Evolutionary conservation across 768 basidiomycete genomes (phyloP), one percentile per base, ranked within the genome.

Genomic region (Mycena polygramma): DNA sequence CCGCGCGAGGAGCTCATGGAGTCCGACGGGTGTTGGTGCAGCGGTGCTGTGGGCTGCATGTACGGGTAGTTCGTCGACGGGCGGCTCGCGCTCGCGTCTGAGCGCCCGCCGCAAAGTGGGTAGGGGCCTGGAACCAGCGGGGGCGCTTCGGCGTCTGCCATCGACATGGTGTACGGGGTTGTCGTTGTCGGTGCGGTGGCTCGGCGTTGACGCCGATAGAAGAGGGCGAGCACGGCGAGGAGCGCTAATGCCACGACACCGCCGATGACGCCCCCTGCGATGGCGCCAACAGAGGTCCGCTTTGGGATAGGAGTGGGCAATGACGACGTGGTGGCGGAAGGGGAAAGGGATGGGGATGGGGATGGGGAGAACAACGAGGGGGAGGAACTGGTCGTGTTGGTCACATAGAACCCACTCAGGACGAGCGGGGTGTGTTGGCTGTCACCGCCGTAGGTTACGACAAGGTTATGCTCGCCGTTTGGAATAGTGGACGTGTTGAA

Each of bases 371-470:
- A 26, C 19, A 39, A 57, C 4, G 55, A 24, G 53, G 19, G 11
- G 5, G 45, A 51, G 11, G 52, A 54, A 43, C 24, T 15, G 46
- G 53, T 66, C 20, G 72, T 66, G 51, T 67, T 70, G 30, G 66
- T 68, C 15, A 76, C 63, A 6, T 65, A 66, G 46, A 76, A 70
- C 20, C 71, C 69, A 22, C 71, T 63, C 36, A 80, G 64, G 10
- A 71, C 54, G 11, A 79, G 73, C 1, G 77, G 78, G 2, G 76
- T 69, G 30, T 64, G 48, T 41, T 69, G 22, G 10, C 36, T n/a
- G 53, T 64, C 59, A 4, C 73, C 74, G n/a, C 59, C 51, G 59
- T 77, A 73, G 7, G 71, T 73, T 2, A 79, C 73, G 14, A 75
- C 54, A 6, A 79, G 62, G 9, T 65, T 72, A 43, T 80, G 79